These are phyloP conservation scores for Albugo candida DNA, from an alignment of 352 stramenopile species.

Conservation along the genomic window DNA sequence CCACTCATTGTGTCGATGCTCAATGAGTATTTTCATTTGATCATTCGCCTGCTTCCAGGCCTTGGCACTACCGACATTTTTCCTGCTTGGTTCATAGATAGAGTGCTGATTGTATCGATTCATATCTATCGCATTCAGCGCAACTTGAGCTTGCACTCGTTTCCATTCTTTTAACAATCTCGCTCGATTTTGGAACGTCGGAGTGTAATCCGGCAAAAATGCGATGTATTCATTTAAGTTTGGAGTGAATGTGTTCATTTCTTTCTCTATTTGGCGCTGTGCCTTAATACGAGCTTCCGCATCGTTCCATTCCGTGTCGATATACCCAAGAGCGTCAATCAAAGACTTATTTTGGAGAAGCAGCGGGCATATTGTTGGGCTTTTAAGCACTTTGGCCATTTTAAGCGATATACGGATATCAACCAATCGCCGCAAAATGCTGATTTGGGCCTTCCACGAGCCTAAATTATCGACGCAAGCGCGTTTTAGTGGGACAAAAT, in stretches of 20 bases:
- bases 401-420: background rate
- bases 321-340: conserved; percentile 55
- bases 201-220: conserved; percentile 35
- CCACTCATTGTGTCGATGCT: conserved; percentile 40
- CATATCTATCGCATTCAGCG: conserved; percentile 48
- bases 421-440: too few relatives aligned
- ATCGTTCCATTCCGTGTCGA: conserved; percentile 44
- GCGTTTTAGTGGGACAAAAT: too few relatives aligned
- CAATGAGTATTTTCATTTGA: conserved; percentile 25
- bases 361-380: conserved; percentile 22
- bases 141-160: conserved; percentile 39
- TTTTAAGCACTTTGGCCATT: background rate
- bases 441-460: too few relatives aligned
- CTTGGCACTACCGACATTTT: conserved; percentile 16
- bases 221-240: conserved; percentile 25
- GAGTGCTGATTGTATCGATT: conserved; percentile 36
- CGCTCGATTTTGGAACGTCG: conserved; percentile 25
- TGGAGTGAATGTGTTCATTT: conserved; percentile 51
- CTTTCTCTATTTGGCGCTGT: conserved; percentile 39
- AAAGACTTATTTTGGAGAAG: conserved; percentile 36
- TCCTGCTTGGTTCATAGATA: conserved; percentile 15
- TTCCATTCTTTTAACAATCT: conserved; percentile 51
- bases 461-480: too few relatives aligned
- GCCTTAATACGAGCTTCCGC: conserved; percentile 24
- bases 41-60: conserved; percentile 35